Evolutionary conservation across 2,329 filamentous ascomycete genomes (phyloP).

Genomic region (Fusarium illudens): DNA sequence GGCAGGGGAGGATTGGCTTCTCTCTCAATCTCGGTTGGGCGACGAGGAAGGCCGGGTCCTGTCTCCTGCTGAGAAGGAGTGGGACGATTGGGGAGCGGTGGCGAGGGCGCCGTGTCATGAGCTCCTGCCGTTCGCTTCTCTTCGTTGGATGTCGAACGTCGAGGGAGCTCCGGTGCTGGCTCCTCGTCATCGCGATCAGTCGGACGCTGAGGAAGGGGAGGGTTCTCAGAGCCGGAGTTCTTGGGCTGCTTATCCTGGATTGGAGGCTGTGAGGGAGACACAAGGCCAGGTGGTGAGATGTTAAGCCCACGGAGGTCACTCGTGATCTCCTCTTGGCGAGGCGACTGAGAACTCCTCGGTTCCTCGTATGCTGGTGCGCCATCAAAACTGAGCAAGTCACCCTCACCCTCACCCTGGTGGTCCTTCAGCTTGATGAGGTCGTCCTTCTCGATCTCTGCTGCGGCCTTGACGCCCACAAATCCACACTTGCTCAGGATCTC

Average conservation of each 20-base stretch:
- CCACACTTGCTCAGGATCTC: slow-evolving; percentile 63
- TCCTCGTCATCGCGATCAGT: slow-evolving; percentile 1
- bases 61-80: slow-evolving; percentile 14
- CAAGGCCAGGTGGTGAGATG: slow-evolving; percentile 41
- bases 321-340: slow-evolving; percentile 28
- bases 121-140: not conserved
- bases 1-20: slow-evolving; percentile 27
- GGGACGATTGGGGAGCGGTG: slow-evolving; percentile 27
- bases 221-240: slow-evolving; percentile 8
- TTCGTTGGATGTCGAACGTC: slow-evolving; percentile 9
- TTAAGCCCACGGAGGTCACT: slow-evolving; percentile 43
- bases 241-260: not conserved
- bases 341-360: slow-evolving; percentile 17
- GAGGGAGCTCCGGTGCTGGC: slow-evolving; percentile 18
- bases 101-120: not conserved
- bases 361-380: slow-evolving; percentile 17
- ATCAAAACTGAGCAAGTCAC: slow-evolving; percentile 45
- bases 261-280: slow-evolving; percentile 32
- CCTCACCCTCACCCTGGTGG: slow-evolving; percentile 44
- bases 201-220: slow-evolving; percentile 26
- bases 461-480: slow-evolving; percentile 57
- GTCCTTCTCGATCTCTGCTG: slow-evolving; percentile 60
- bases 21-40: slow-evolving; percentile 15
- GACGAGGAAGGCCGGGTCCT: slow-evolving; percentile 21
- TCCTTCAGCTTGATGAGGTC: slow-evolving; percentile 59